Conservation (phyloP, 2,329 filamentous ascomycete genomes). For the Sporothrix variecibatus region DNA sequence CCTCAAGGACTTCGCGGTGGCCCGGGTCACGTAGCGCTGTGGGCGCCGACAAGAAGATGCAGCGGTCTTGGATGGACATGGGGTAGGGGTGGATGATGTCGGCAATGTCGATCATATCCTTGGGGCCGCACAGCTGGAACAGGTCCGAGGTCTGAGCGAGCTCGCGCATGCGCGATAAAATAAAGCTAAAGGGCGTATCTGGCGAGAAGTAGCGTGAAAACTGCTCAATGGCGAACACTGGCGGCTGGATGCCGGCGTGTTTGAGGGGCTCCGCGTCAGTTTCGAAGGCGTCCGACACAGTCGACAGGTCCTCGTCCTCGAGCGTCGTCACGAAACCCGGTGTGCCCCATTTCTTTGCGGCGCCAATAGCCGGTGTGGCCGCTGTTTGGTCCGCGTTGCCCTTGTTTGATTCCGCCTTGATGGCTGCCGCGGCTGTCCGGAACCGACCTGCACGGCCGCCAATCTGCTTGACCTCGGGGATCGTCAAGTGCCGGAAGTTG, state of each 20-base stretch:
- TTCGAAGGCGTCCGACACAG: constrained; percentile 64
- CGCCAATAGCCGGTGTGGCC: neutral
- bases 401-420: constrained; percentile 29
- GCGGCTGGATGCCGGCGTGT: constrained; percentile 74
- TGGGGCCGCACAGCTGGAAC: constrained; percentile 70
- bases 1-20: constrained; percentile 55
- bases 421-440: constrained; percentile 66
- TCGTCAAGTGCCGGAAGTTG: constrained; percentile 58
- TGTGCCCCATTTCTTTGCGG: constrained; percentile 23
- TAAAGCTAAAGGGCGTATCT: constrained; percentile 78
- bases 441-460: constrained; percentile 89
- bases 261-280: constrained; percentile 65
- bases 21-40: constrained; percentile 55
- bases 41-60: constrained; percentile 74
- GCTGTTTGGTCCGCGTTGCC: neutral
- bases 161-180: constrained; percentile 74
- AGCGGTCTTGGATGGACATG: constrained; percentile 71
- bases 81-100: constrained; percentile 73
- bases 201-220: constrained; percentile 82
- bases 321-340: constrained; percentile 79
- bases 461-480: constrained; percentile 91
- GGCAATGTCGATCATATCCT: constrained; percentile 65
- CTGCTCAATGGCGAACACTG: constrained; percentile 67
- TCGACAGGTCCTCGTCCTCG: constrained; percentile 65
- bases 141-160: constrained; percentile 63